Base-by-base conservation (phyloP, 805 yeast species). In the Metschnikowia shivogae region DNA sequence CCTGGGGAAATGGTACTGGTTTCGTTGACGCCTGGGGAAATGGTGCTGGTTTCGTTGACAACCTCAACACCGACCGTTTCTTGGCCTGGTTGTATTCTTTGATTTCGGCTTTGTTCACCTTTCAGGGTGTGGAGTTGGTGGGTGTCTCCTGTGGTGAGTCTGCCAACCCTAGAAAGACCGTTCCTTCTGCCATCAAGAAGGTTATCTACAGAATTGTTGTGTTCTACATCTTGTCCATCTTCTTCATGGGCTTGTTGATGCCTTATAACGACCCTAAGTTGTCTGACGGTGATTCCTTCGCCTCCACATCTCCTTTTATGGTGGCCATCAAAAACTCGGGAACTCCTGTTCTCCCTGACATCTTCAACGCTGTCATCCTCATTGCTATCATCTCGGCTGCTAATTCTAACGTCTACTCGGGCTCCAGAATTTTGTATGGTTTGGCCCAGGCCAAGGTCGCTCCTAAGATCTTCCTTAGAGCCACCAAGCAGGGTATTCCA, bases 121-220 rank as follows among this genome's bases (percentile, higher is more conserved):
- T 77, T 63, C 89, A 84, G 67, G 90, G 90, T 63, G 82, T 85
- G 40, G 93, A 85, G 62, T 72, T 83, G 60, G 80, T 83, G 19
- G 90, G 89, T 64, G 73, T 85, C 44, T 72, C 88, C 3, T 86
- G 86, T 29, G 89, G 89, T 65, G 93, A 85, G 65, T 73, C 84
- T 41, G 72, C 73, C 26, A 81, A 81, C 60, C 89, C 90, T 45
- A 70, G 82, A 62, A 81, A 78, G 52, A 68, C 86, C 24, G 83
- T 84, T 46, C 89, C 90, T 47, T 74, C 76, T 40, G 89, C 90
- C 31, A 81, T 84, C 59, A 80, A 76, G 59, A 82, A 82, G 55
- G 89, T 84, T 32, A 73, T 83, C 45, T 68, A 74, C 63, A 73
- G 92, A 68, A 83, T 85, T 52, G 58, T 80, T 46, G 55, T 83